Base-by-base conservation (phyloP, 306 rosid genomes). In the Lagenaria siceraria region DNA sequence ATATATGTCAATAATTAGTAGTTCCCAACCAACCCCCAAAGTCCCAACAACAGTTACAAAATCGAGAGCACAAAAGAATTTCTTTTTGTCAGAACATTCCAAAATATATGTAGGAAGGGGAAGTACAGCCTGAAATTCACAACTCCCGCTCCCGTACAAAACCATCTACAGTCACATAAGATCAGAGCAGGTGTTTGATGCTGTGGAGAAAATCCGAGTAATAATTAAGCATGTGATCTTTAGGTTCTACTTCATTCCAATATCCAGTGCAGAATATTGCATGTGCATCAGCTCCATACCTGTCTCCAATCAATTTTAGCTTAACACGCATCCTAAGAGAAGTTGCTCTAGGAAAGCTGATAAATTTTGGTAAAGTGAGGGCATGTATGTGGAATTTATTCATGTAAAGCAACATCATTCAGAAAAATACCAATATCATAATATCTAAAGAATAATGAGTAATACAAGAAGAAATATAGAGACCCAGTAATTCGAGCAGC, bases 211-310 rank as follows among this genome's bases (percentile, higher is more conserved):
- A 87, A 5, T 83, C 79, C 93, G 90, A 90, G 65, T 88, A 88
- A 58, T 77, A 29, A 62, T 83, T 86, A 42, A 86, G 81, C 85
- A 43, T 83, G 80, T 85, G 74, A 78, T 88, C 92, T 12, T 58
- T 0, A 17, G 90, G 92, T 53, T 14, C 69, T 46, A 86, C 86
- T 17, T 40, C 69, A 10, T 83, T 80, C 92, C 92, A 88, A 60
- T 76, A 78, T 73, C 92, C 90, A 0, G 87, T 88, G 65, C 88
- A 80, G 71, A 88, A 86, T 81, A 88, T 88, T 53, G 90, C 92
- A 81, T 85, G 85, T 43, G 90, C 87, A 86, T 88, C 92, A 7
- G 90, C 95, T 75, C 86, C 95, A 82, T 90, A 90, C 86, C 94
- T 86, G 62, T 66, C 25, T 22, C 78, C 53, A 71, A 66, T 65